Base-by-base conservation (phyloP, 1,139 yeast genomes). In the Saccharomyces hybrid region DNA sequence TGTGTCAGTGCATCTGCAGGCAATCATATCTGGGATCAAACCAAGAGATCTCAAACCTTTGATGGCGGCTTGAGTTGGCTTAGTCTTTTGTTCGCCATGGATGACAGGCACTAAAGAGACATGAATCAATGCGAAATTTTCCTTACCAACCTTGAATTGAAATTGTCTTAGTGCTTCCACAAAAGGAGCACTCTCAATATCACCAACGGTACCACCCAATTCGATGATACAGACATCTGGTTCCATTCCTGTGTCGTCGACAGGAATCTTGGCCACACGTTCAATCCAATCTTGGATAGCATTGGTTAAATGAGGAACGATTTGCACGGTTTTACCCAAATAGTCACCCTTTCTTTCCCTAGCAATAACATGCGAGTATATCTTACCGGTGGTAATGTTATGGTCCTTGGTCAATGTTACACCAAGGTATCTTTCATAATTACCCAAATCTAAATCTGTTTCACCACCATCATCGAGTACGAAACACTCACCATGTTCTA, bases 241-340 rank as follows among this genome's bases (percentile, higher is more conserved):
- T 68, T 84, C 88, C 70, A 85, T 79, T 50, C 95, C 96, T 50
- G 93, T 80, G 60, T 88, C 86, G 71, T 95, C 99, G 56, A 93
- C 99, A 26, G 99, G 97, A 58, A 91, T 80, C 63, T 78, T 82
- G 53, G 98, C 82, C 52, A 95, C 98, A 58, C 88, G 79, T 77
- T 93, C 98, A 65, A 93, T 87, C 99, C 99, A 95, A 62, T 91
- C 97, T 77, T 93, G 99, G 69, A 93, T 93, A 38, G 97, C 97
- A 66, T 86, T 88, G 60, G 99, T 93, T 64, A 93, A 80, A 71
- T 93, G 99, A 49, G 99, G 99, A 62, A 93, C 99, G 62, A 93
- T 96, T 76, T 95, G 99, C 53, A 93, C 99, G n/a, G 99, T 93
- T 72, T 95, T 95, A 66, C 99, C 99, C 68, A 93, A 79, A 69